These are phyloP conservation scores for Mentha longifolia DNA, from an alignment of 257 asterid species.

Conservation along the genomic window DNA sequence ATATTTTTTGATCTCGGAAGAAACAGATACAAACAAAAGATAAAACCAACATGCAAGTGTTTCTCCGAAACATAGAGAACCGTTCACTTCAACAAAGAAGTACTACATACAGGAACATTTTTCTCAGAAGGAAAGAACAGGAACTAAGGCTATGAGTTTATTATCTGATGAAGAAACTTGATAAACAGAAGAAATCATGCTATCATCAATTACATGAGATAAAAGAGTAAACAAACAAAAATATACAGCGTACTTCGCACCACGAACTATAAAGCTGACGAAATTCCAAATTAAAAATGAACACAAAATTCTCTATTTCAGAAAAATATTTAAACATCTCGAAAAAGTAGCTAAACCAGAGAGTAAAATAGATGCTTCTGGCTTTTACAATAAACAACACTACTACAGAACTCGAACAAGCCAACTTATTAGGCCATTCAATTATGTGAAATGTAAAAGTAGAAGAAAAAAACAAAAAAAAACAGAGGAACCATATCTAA, in stretches of 20 bases:
- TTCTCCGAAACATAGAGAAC: no score
- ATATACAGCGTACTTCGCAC: no score
- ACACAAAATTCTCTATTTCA: neutral
- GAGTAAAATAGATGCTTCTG: neutral
- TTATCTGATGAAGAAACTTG: no score
- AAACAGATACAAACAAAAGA: neutral
- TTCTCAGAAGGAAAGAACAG: no score
- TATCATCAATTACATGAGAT: no score
- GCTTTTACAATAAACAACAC: neutral
- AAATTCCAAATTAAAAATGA: neutral
- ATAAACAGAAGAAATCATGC: no score
- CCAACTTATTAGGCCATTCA: neutral
- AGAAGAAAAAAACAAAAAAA: neutral
- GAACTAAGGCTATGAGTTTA: no score
- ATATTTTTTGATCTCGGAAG: neutral
- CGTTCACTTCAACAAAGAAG: no score
- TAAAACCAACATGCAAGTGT: neutral
- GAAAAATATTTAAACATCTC: neutral
- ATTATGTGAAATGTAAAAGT: neutral
- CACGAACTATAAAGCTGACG: neutral
- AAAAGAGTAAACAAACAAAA: no score
- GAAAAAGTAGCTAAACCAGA: neutral
- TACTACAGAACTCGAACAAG: neutral
- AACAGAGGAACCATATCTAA: neutral
- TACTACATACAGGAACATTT: no score